Evolutionary conservation across 495 filamentous ascomycete genomes (phyloP).

Genomic region (Amniculicola lignicola): DNA sequence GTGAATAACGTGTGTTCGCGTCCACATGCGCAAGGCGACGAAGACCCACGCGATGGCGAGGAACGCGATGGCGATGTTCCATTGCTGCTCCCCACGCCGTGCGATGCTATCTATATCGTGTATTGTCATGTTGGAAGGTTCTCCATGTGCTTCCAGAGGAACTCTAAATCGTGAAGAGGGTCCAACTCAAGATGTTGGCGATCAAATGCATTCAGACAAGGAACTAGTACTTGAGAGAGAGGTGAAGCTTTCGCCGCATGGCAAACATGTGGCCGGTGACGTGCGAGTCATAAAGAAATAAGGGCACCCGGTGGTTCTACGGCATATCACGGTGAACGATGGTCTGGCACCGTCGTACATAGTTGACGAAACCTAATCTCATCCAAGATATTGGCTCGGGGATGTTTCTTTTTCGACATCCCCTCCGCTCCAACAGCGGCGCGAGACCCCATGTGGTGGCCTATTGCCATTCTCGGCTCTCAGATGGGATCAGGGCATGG

Average conservation of each 20-base stretch:
- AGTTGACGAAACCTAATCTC: not conserved
- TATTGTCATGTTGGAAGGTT: too few species aligned
- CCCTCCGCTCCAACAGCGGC: not conserved
- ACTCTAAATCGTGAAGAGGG: too few species aligned
- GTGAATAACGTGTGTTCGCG: conserved; percentile 32
- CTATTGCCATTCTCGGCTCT: too few species aligned
- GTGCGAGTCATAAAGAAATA: too few species aligned
- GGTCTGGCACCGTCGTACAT: not conserved
- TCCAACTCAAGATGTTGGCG: too few species aligned
- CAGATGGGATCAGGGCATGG: too few species aligned
- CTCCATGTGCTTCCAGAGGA: too few species aligned
- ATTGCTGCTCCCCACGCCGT: conserved; percentile 10
- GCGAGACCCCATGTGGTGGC: too few species aligned
- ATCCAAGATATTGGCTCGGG: not conserved
- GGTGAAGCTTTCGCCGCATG: too few species aligned
- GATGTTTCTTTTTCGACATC: not conserved
- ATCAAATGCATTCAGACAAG: too few species aligned
- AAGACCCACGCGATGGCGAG: conserved; percentile 35
- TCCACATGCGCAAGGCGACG: conserved; percentile 35
- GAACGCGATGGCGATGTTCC: conserved; percentile 31
- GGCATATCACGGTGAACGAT: not conserved
- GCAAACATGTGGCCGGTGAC: too few species aligned
- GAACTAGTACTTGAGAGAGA: too few species aligned
- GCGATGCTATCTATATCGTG: not conserved
- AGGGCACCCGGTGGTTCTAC: conserved; percentile 9